Conservation (phyloP, 1,139 yeast genomes). For the Debaryomyces singareniensis region DNA sequence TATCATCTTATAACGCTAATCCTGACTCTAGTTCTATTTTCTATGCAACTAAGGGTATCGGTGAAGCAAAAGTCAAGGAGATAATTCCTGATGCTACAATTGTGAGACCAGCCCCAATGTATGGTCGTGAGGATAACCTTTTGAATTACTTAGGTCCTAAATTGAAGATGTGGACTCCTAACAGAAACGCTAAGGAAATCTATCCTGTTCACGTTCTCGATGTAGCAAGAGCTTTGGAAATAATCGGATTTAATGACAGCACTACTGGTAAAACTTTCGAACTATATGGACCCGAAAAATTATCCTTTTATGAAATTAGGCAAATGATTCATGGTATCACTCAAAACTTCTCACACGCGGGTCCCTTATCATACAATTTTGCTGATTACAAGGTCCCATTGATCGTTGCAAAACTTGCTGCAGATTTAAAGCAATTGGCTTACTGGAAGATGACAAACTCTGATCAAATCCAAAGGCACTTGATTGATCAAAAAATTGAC, state of each 20-base stretch:
- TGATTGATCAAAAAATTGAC: conserved; percentile 61
- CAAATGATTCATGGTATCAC: conserved; percentile 64
- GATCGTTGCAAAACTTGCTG: conserved; percentile 39
- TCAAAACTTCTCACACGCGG: conserved; percentile 50
- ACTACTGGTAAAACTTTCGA: conserved; percentile 76
- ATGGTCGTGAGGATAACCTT: conserved; percentile 69
- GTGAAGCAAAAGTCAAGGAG: conserved; percentile 66
- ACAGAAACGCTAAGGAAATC: conserved; percentile 56
- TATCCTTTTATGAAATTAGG: conserved; percentile 60
- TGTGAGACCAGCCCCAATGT: conserved; percentile 82
- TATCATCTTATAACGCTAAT: conserved; percentile 75
- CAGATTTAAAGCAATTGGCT: conserved; percentile 44
- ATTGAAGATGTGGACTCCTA: conserved; percentile 56
- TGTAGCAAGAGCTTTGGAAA: conserved; percentile 75
- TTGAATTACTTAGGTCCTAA: conserved; percentile 57
- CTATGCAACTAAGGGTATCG: conserved; percentile 76
- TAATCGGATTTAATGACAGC: conserved; percentile 74
- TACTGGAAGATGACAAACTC: conserved; percentile 71
- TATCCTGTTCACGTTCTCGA: conserved; percentile 75
- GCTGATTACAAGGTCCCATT: conserved; percentile 27
- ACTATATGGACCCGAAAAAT: conserved; percentile 66
- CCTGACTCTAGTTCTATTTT: conserved; percentile 62
- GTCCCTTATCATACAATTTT: conserved; percentile 37
- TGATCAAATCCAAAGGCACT: conserved; percentile 74
- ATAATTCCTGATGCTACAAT: conserved; percentile 72